These are phyloP conservation scores for Triticum urartu DNA, from an alignment of 176 grass and related monocot genomes.

Conservation along the genomic window DNA sequence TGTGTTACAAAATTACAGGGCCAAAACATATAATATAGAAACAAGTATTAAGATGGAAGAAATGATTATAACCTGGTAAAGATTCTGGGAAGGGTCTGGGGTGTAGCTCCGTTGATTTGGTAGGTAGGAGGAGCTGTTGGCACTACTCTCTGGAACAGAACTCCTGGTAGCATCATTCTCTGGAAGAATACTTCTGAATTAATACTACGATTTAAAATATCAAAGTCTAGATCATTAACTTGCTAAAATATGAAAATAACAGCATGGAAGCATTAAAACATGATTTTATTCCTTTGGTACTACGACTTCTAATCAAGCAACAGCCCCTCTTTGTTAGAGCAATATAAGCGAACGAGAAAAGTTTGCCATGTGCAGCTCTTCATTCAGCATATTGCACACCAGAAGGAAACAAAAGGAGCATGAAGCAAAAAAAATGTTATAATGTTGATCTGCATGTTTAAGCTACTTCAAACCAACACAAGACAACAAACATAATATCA, in stretches of 20 bases:
- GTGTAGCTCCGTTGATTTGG: slow-evolving; percentile 33
- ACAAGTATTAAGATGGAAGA: neutral
- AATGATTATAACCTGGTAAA: slow-evolving; percentile 60
- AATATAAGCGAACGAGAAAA: neutral
- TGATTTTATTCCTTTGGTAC: neutral
- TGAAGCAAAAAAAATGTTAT: neutral
- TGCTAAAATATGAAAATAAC: neutral
- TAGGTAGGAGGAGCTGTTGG: slow-evolving; percentile 26
- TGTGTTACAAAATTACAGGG: neutral
- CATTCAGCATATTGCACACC: neutral
- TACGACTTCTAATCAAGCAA: neutral
- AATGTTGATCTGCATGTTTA: neutral
- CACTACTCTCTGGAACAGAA: slow-evolving; percentile 29
- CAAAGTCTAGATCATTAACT: slow-evolving; percentile 1
- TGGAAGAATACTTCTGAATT: slow-evolving; percentile 35
- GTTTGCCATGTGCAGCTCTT: neutral
- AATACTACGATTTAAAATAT: slow-evolving; percentile 24
- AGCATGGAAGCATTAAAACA: neutral
- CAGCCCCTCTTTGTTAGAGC: neutral
- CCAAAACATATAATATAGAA: neutral
- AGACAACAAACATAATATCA: neutral
- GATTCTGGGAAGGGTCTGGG: slow-evolving; percentile 40
- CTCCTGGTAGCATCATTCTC: slow-evolving; percentile 39
- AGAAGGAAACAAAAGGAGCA: neutral
- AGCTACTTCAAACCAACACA: neutral